Evolutionary conservation across 306 rosid species (phyloP), one percentile per base, ranked within the genome.

Genomic region (Lagenaria siceraria): DNA sequence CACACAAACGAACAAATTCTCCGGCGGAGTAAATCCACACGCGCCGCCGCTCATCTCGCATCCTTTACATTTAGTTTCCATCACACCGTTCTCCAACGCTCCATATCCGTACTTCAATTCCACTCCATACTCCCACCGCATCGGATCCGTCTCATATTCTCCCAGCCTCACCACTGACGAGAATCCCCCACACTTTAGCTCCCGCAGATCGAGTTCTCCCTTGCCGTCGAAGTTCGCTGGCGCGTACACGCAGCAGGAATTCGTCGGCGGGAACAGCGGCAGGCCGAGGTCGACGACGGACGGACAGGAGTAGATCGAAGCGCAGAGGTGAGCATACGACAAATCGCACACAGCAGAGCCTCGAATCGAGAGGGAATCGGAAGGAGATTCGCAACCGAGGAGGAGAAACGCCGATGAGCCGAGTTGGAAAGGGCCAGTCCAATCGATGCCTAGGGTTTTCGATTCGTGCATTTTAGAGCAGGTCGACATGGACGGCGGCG

Each of bases 361-460:
- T 55, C 60, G 75, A 77, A 79, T 17, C 77, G 82, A 12, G 80
- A 86, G 85, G 42, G 92, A 74, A 8, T 85, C 52, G 19, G 85
- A 75, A 3, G 91, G 85, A 31, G 90, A 77, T 5, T 53, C 71
- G 83, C 91, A 91, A 29, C 82, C 80, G 72, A 91, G 73, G 78
- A 91, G 93, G 85, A 91, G 80, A 88, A 91, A 91, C 58, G 88
- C 80, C 60, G 93, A 84, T 42, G 90, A 86, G 19, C 81, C 86
- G 33, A 86, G 76, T 46, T 86, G 89, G 72, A 91, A 91, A 0
- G 96, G 96, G 70, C 85, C 40, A 70, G 88, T 73, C 89, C 87
- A 86, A 79, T 91, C 91, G 0, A 91, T 53, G 64, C 90, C 88
- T 33, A 91, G 84, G 73, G 69, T 85, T 18, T 85, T 62, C 70